Conservation (phyloP, 129 eudicot species). For the Pseudognaphalium luteoalbum region DNA sequence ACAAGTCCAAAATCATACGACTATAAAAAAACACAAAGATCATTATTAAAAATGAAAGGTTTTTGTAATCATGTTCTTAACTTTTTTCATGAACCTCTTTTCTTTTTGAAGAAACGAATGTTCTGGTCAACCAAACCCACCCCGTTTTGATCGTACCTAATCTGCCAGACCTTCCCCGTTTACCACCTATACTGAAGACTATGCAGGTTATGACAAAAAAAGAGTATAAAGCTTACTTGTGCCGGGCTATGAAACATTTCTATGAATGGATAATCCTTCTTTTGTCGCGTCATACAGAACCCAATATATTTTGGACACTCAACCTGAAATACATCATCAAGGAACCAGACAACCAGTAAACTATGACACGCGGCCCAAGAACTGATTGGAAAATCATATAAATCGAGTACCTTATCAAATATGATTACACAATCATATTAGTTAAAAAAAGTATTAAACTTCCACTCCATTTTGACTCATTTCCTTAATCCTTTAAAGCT, state of each 20-base stretch:
- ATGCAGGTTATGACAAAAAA: not conserved
- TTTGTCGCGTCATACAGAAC: slow-evolving; percentile 88
- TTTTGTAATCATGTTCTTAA: not conserved
- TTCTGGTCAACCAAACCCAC: not conserved
- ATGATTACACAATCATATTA: too few species aligned
- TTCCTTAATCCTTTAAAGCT: not conserved
- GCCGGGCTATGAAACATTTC: slow-evolving; percentile 90
- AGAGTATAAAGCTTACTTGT: slow-evolving; percentile 54
- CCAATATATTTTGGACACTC: slow-evolving; percentile 98
- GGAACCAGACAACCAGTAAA: slow-evolving; percentile 9
- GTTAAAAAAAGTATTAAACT: not conserved
- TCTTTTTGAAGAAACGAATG: not conserved
- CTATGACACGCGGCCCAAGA: not conserved
- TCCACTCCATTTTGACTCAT: not conserved
- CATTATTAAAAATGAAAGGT: not conserved
- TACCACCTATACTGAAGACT: too few species aligned
- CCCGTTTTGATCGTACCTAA: not conserved
- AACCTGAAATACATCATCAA: slow-evolving; percentile 52
- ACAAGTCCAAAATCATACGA: not conserved
- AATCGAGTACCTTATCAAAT: not conserved
- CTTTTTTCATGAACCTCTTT: not conserved
- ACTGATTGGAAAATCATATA: not conserved
- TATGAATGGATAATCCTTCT: slow-evolving; percentile 84
- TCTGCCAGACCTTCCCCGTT: not conserved
- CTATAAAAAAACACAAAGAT: too few species aligned